Base-by-base conservation (phyloP, 2,329 filamentous ascomycete species). In the Trichoderma cornu-damae region DNA sequence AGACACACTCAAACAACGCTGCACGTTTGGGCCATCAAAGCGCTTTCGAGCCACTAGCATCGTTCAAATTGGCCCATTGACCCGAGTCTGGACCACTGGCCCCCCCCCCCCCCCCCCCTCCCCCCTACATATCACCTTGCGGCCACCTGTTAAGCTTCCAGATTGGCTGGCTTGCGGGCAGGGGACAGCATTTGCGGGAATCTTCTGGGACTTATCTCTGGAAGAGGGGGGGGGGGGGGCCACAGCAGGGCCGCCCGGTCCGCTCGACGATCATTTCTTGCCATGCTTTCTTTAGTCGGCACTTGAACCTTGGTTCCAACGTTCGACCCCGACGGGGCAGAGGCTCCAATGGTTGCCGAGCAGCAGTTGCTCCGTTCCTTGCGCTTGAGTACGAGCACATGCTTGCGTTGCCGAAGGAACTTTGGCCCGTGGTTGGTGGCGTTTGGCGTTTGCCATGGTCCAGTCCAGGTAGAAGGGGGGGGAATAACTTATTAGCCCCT, bases 101-200 rank as follows among this genome's bases (percentile, higher is more conserved):
- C n/a, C n/a, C n/a, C n/a, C n/a, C n/a, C n/a, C n/a, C n/a, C n/a
- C n/a, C n/a, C n/a, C n/a, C n/a, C n/a, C n/a, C n/a, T n/a, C n/a
- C n/a, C n/a, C n/a, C n/a, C n/a, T n/a, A n/a, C n/a, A n/a, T n/a
- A n/a, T n/a, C 44, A 42, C 8, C 14, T 16, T 26, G 18, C 18
- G 30, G 32, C 24, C 26, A 14, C 28, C 14, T 26, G 43, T 6
- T 12, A 26, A 47, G 43, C 24, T 26, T 20, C 48, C n/a, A n/a
- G n/a, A n/a, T n/a, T 54, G 26, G 47, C 56, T 54, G 56, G 48
- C 57, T 58, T 54, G 43, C 49, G 54, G 57, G 32, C 57, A 48
- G 42, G 48, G 56, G 28, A 20, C 24, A 26, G 38, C 16, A 38
- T 37, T 46, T 38, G 37, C 49, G 57, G 57, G 43, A 58, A 53